A percentile compares a stretch with the other conserved stretches of the same genome.
Conservation (phyloP, 2,329 filamentous ascomycete genomes). For the Sarocladium strictum region DNA sequence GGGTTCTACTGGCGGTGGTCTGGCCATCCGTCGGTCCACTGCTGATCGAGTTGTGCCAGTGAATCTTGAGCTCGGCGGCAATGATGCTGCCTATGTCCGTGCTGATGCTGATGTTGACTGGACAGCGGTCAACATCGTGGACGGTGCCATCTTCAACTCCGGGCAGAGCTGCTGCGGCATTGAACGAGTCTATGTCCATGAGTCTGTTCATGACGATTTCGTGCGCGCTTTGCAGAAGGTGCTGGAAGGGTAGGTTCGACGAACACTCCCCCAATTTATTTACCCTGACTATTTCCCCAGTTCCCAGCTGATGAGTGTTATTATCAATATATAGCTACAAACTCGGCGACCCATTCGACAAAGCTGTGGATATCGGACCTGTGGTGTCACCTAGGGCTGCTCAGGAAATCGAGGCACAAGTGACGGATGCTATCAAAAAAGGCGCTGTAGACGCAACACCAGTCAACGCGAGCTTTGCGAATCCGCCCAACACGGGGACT, state of each 20-base stretch:
- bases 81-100: constrained; percentile 87
- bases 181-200: constrained; percentile 85
- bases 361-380: constrained; percentile 75
- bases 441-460: constrained; percentile 82
- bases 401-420: constrained; percentile 70
- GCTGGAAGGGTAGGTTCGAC: constrained; percentile 52
- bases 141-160: constrained; percentile 91
- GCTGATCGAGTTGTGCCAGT: constrained; percentile 78
- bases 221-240: constrained; percentile 73
- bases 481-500: constrained; percentile 68
- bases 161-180: constrained; percentile 93
- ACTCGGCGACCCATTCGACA: constrained; percentile 77
- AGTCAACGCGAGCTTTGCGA: constrained; percentile 68
- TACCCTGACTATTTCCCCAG: too few relatives aligned
- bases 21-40: constrained; percentile 79
- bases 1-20: constrained; percentile 79
- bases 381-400: constrained; percentile 71
- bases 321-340: constrained; percentile 65
- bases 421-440: constrained; percentile 74
- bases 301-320: too few relatives aligned
- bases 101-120: constrained; percentile 80
- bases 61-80: constrained; percentile 86
- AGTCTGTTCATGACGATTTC: constrained; percentile 76
- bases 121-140: constrained; percentile 90
- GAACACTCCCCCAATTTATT: too few relatives aligned